Evolutionary conservation across 2,329 filamentous ascomycete species (phyloP), one percentile per base, ranked within the genome.

Genomic region (Pseudomassariella vexata): DNA sequence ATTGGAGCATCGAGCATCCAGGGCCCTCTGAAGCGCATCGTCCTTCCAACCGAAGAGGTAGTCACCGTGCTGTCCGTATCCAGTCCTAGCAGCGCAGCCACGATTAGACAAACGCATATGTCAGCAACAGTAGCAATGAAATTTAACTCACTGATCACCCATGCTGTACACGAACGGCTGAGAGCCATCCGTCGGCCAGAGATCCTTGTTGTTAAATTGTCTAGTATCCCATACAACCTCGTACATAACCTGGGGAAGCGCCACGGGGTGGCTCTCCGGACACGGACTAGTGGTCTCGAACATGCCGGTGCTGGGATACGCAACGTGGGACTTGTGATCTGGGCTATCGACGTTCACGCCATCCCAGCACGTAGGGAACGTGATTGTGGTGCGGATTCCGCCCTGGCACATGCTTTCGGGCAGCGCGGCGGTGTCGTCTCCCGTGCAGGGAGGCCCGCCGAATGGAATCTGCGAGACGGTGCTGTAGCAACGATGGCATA

Each of bases 231-330:
- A 81, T 48, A 75, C 67, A 34, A 75, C 67, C 52, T 79, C 76
- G 44, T 64, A 74, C 60, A 81, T 79, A 35, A 82, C 62, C 12
- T 74, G 76, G 10, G 75, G 63, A 4, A 77, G 56, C 41, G 70
- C 71, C 2, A 67, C 63, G 1, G 72, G 73, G 45, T 74, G 69
- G 3, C 56, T 57, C 3, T 19, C 30, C 0, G 71, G 72, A 41
- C 72, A 76, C n/a, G 46, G 43, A 9, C 70, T 71, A 24, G 47
- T 40, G 35, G 68, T 60, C 15, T 58, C 49, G 5, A 41, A 48
- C 16, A 42, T 44, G 3, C 40, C 38, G 7, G 9, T 42, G 41
- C 8, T 48, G 5, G 70, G 71, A 35, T 74, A 75, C 9, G 61
- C 57, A 38, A 76, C 61, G 41, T 76, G 72, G 23, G 52, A 65